phyloP scores from a whole-genome alignment of 2,329 filamentous ascomycete species.

The Chalaropsis thielavioides region DNA sequence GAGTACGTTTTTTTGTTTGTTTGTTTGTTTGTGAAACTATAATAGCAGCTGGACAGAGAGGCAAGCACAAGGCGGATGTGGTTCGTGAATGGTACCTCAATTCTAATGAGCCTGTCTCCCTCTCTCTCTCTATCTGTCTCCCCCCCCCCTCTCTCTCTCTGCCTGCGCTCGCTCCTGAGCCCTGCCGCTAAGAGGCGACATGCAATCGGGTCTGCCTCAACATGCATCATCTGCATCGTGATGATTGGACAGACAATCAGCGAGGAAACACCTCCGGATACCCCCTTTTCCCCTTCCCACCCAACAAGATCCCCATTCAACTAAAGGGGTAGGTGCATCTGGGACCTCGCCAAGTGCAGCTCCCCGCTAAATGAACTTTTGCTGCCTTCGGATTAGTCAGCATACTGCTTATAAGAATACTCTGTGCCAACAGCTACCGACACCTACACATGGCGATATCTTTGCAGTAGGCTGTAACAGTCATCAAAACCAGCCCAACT shows the following conservation, averaged over 20 bases:
- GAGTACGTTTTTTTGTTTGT: not conserved
- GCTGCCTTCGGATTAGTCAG: not conserved
- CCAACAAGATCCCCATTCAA: not conserved
- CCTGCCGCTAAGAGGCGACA: no score
- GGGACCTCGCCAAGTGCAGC: not conserved
- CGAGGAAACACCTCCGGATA: not conserved
- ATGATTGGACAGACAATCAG: not conserved
- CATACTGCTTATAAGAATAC: not conserved
- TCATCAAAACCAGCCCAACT: not conserved
- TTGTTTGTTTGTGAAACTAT: not conserved
- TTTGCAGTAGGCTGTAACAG: not conserved
- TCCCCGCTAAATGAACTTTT: not conserved
- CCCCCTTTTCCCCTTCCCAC: not conserved
- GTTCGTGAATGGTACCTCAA: not conserved
- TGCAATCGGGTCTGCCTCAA: no score
- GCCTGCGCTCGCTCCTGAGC: no score
- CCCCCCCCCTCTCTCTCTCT: no score
- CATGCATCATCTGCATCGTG: not conserved
- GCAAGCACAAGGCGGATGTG: not conserved
- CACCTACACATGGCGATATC: not conserved
- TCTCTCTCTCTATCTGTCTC: no score
- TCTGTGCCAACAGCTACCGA: not conserved
- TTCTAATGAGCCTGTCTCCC: not conserved
- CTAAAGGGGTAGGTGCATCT: not conserved
- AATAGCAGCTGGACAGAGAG: not conserved